A percentile compares a stretch with the other conserved stretches of the same genome.
Conservation (phyloP, 2,329 filamentous ascomycete species). For the Coniochaeta ligniaria region DNA sequence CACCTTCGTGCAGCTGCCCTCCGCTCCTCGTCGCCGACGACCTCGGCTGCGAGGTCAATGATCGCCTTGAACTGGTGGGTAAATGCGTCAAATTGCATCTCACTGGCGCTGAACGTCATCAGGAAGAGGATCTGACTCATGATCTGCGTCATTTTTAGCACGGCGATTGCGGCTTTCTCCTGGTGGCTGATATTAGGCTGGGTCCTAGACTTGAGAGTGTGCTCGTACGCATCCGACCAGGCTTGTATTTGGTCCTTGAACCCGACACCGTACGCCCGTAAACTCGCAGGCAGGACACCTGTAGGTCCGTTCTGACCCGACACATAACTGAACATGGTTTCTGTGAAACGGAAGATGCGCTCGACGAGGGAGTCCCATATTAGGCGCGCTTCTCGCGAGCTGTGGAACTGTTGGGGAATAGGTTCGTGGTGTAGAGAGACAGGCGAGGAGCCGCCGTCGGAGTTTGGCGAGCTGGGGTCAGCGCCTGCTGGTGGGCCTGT, state of each 20-base stretch:
- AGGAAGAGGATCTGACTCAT: slow-evolving; percentile 50
- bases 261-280: slow-evolving; percentile 37
- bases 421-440: slow-evolving; percentile 27
- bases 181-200: slow-evolving; percentile 42
- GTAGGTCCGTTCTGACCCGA: slow-evolving; percentile 39
- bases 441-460: slow-evolving; percentile 28
- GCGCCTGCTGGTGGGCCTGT: slow-evolving; percentile 14
- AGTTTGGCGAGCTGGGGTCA: slow-evolving; percentile 31
- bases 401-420: slow-evolving; percentile 38
- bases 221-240: slow-evolving; percentile 51
- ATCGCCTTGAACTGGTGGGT: slow-evolving; percentile 44
- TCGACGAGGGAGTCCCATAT: slow-evolving; percentile 51
- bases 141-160: slow-evolving; percentile 55
- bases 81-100: slow-evolving; percentile 52
- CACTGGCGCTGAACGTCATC: slow-evolving; percentile 53
- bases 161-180: slow-evolving; percentile 52
- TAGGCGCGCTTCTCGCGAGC: slow-evolving; percentile 45
- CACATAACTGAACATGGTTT: slow-evolving; percentile 39
- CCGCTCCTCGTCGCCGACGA: slow-evolving; percentile 51
- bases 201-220: slow-evolving; percentile 41
- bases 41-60: slow-evolving; percentile 49
- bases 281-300: slow-evolving; percentile 40
- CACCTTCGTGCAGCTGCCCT: slow-evolving; percentile 39
- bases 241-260: slow-evolving; percentile 44
- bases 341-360: slow-evolving; percentile 50